Evolutionary conservation across 2,329 filamentous ascomycete genomes (phyloP).

Genomic region (Canariomyces notabilis): DNA sequence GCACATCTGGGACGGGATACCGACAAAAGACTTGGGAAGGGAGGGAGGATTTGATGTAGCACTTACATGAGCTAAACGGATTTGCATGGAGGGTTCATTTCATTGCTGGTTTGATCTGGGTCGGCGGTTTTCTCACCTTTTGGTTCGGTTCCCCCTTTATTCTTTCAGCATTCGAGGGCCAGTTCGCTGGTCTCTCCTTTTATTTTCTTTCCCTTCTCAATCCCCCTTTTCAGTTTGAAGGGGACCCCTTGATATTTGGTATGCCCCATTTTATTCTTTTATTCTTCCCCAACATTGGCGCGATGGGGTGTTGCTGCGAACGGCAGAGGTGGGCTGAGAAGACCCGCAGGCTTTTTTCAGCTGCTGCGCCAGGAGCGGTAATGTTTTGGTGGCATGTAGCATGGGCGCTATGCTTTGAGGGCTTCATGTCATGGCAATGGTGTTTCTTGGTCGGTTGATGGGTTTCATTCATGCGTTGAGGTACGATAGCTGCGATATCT

Average conservation of each 20-base stretch:
- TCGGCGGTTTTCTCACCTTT: background rate
- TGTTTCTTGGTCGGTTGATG: too few relatives aligned
- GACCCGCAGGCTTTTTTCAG: background rate
- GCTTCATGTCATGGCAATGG: constrained; percentile 2
- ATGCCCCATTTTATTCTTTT: background rate
- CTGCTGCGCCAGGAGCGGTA: background rate
- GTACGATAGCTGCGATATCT: too few relatives aligned
- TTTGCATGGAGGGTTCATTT: constrained; percentile 9
- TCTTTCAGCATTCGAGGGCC: too few relatives aligned
- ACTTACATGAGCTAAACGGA: constrained; percentile 11
- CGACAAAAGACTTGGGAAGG: constrained; percentile 16
- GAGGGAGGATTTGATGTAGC: constrained; percentile 7
- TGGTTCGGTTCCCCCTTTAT: constrained; percentile 1
- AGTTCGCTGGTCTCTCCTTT: background rate
- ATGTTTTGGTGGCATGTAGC: background rate
- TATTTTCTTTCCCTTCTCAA: background rate
- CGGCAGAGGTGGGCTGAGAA: background rate
- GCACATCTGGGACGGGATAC: constrained; percentile 8
- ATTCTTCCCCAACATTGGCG: background rate
- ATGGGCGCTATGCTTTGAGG: background rate
- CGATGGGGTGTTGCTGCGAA: background rate
- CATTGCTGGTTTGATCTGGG: constrained; percentile 5
- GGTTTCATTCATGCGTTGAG: too few relatives aligned
- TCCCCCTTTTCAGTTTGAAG: background rate
- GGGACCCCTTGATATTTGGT: background rate